phyloP scores from a whole-genome alignment of 1,139 yeast species.

The Yamadazyma atmosphaerica region DNA sequence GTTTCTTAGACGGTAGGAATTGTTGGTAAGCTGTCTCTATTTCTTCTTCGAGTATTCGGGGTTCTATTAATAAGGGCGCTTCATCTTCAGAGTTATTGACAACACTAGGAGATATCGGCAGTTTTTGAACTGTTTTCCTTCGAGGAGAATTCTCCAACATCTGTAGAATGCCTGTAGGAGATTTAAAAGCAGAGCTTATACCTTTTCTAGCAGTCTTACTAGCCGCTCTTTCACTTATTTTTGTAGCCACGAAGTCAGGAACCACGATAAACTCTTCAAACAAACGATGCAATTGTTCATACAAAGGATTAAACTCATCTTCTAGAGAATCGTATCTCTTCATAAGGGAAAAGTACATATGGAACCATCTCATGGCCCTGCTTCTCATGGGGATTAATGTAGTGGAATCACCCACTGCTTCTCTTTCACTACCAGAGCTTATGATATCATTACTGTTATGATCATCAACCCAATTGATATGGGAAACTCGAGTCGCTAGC shows the following conservation, averaged over 20 bases:
- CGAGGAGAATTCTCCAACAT: slow-evolving; percentile 6
- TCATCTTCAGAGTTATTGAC: slow-evolving; percentile 4
- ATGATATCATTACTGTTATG: slow-evolving; percentile 22
- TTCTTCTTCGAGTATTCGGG: not conserved
- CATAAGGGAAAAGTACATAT: slow-evolving; percentile 11
- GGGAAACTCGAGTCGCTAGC: slow-evolving; percentile 27
- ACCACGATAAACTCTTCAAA: slow-evolving; percentile 2
- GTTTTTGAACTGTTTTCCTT: not conserved
- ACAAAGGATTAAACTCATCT: not conserved
- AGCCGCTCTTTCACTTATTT: slow-evolving; percentile 4
- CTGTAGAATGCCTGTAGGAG: not conserved
- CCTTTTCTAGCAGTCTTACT: slow-evolving; percentile 4
- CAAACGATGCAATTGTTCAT: not conserved
- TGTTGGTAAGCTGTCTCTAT: not conserved
- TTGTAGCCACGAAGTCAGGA: not conserved
- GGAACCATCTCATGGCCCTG: slow-evolving; percentile 21
- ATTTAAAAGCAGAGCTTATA: not conserved
- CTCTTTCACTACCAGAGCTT: slow-evolving; percentile 19
- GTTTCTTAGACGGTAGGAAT: not conserved
- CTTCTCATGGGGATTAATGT: slow-evolving; percentile 23
- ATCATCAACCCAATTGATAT: slow-evolving; percentile 25
- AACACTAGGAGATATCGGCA: slow-evolving; percentile 2
- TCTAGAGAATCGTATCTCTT: not conserved
- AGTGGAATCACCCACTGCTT: slow-evolving; percentile 20
- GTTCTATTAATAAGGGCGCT: not conserved